Conservation (phyloP, 257 asterid genomes). For the Petrea volubilis region DNA sequence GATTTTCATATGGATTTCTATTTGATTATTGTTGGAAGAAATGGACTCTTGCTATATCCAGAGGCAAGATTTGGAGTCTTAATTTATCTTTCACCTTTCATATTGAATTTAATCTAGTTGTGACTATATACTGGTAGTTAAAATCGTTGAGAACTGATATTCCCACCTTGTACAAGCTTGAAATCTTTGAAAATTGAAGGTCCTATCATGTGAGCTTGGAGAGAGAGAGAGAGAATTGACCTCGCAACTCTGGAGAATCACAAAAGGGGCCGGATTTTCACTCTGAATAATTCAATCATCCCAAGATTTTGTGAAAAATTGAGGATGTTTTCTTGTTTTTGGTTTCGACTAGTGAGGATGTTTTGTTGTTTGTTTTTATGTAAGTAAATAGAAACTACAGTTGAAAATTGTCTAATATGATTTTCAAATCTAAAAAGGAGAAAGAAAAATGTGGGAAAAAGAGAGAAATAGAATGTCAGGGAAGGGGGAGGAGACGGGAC, state of each 20-base stretch:
- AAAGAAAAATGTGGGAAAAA: neutral
- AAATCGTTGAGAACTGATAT: neutral
- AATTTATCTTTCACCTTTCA: neutral
- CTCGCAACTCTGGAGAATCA: no score
- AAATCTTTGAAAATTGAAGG: no score
- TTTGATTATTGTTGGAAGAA: neutral
- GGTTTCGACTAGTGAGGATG: no score
- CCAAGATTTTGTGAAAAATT: no score
- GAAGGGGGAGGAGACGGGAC: neutral
- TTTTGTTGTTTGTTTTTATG: no score
- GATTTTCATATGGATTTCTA: neutral
- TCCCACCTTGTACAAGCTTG: neutral
- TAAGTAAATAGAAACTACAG: no score
- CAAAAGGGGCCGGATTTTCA: no score
- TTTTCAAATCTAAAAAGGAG: neutral
- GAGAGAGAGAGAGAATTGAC: no score
- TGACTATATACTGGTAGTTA: neutral
- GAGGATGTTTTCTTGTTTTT: no score
- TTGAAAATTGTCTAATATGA: no score
- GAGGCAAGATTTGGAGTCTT: slow-evolving; percentile 7
- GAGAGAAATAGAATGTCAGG: neutral
- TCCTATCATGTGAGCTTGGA: no score
- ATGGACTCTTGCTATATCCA: neutral
- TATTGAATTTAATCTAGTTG: neutral
- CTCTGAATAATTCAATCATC: no score